Base-by-base conservation (phyloP, 345 rosid genomes). In the Dipteronia dyeriana region DNA sequence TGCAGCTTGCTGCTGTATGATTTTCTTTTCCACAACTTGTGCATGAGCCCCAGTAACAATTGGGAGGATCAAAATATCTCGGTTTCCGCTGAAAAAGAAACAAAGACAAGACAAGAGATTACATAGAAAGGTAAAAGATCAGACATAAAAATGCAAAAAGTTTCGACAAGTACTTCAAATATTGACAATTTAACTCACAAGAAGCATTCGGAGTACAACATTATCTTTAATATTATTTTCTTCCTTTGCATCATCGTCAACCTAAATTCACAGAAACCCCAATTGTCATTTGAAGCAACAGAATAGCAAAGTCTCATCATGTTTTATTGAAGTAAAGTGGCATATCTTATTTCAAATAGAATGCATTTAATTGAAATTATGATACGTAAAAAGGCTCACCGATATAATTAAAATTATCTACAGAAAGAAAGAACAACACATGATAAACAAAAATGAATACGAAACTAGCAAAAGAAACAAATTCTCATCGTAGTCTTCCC, bases 21-120 rank as follows among this genome's bases (percentile, higher is more conserved):
- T 68, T 57, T 54, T 76, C 77, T 19, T 79, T 25, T 26, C 83
- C 81, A 43, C 75, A 79, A 25, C 9, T 68, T 63, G 71, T 68
- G 41, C 75, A 79, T 1, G 61, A 8, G 14, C 1, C 45, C 79
- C 66, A 57, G 60, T 13, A 10, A 20, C 65, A 62, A n/a, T 3
- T 43, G 25, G 80, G 82, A 74, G 79, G 75, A 82, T 85, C 83
- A 53, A 82, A 82, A 20, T 85, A 82, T 62, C 87, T 82, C 9
- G 82, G 83, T 71, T 73, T 78, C 73, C 73, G 63, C 83, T 80
- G 23, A 63, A 66, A 65, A 70, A 60, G 22, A 11, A 16, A 29
- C 3, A 31, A 19, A 9, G 47, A 51, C n/a, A 74, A 69, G 43
- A 20, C 10, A 62, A 56, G 43, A 6, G 54, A 57, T 49, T n/a